Conservation (phyloP, 2,329 filamentous ascomycete species). For the Fusarium begoniae region DNA sequence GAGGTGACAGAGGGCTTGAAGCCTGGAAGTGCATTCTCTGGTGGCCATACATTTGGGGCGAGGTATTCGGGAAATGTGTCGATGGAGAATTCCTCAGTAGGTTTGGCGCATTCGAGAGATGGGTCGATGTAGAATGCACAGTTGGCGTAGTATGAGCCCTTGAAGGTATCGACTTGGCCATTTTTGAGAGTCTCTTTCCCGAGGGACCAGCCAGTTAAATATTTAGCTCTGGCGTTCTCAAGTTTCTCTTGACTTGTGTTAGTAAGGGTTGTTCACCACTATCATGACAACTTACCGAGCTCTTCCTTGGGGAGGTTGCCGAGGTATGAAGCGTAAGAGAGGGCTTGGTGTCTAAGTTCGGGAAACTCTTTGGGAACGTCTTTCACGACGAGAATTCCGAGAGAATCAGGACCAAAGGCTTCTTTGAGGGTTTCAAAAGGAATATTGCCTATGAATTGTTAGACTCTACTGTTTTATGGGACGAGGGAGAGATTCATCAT, state of each 20-base stretch:
- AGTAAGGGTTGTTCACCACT: not conserved
- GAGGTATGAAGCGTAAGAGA: slow-evolving; percentile 90
- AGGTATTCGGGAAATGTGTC: slow-evolving; percentile 87
- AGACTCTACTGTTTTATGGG: not conserved
- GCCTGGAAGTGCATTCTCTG: slow-evolving; percentile 72
- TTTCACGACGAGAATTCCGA: slow-evolving; percentile 94
- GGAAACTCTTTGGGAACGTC: slow-evolving; percentile 79
- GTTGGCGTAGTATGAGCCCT: slow-evolving; percentile 87
- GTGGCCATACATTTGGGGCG: slow-evolving; percentile 89
- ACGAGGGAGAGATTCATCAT: not conserved
- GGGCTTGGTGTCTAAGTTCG: slow-evolving; percentile 74
- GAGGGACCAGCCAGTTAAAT: slow-evolving; percentile 79
- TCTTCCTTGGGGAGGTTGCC: slow-evolving; percentile 79
- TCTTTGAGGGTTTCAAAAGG: slow-evolving; percentile 74
- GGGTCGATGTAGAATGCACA: slow-evolving; percentile 79
- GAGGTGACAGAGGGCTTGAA: slow-evolving; percentile 78
- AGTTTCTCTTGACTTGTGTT: slow-evolving; percentile 56
- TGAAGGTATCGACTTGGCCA: slow-evolving; percentile 80
- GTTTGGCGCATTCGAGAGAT: slow-evolving; percentile 67
- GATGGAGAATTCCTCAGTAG: slow-evolving; percentile 65
- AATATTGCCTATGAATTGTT: slow-evolving; percentile 63
- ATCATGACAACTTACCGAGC: slow-evolving; percentile 64
- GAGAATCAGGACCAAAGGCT: slow-evolving; percentile 88
- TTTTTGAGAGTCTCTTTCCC: slow-evolving; percentile 84
- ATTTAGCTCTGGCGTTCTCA: slow-evolving; percentile 69